Percentiles rank a stretch among this genome's conserved stretches.
phyloP scores from a whole-genome alignment of 208 protist species.

The Acanthamoeba lenticulata region DNA sequence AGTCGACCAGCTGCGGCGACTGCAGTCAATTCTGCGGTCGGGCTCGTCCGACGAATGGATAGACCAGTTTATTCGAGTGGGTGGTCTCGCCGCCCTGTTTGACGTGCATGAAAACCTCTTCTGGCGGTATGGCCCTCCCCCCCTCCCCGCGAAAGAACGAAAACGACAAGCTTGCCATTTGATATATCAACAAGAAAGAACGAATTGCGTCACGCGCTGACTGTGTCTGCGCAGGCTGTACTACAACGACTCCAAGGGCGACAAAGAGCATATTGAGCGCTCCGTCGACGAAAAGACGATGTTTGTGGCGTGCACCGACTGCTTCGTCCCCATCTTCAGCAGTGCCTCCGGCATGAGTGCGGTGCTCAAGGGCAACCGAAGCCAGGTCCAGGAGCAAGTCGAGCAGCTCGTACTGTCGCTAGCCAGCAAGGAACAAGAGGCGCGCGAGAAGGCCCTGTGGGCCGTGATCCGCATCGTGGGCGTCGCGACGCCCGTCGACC shows the following conservation, averaged over 20 bases:
- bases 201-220: too few relatives aligned
- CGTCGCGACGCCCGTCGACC: neutral
- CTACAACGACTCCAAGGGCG: neutral
- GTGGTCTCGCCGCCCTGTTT: neutral
- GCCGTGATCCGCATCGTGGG: neutral
- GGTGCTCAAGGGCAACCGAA: conserved; percentile 16
- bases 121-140: neutral
- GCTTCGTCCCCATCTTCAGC: neutral
- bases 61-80: neutral
- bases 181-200: too few relatives aligned
- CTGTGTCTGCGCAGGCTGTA: neutral
- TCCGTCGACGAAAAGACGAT: neutral
- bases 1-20: neutral
- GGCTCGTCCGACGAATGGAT: conserved; percentile 20
- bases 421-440: conserved; percentile 5
- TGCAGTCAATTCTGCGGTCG: neutral
- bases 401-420: conserved; percentile 28
- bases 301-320: neutral
- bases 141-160: neutral
- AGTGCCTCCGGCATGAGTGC: neutral
- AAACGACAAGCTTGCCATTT: neutral
- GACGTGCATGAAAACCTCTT: conserved; percentile 61
- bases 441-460: neutral
- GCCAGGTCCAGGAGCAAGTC: neutral
- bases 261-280: neutral